Base-by-base conservation (phyloP, 305 asterid genomes). In the Solanum aculeatissimum region DNA sequence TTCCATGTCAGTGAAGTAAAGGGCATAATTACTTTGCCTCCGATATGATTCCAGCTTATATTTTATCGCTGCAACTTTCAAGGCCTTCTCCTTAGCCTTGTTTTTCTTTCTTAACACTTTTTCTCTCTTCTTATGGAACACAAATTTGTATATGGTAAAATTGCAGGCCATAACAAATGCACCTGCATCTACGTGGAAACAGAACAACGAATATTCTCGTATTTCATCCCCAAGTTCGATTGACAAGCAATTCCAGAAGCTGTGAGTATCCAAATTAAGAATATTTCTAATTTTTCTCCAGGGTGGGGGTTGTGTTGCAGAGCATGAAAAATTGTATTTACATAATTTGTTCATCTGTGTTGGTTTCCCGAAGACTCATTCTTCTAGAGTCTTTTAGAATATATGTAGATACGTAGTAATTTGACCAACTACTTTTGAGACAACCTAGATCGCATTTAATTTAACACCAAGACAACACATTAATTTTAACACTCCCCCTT, bases 181-280 rank as follows among this genome's bases (percentile, higher is more conserved):
- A 51, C 79, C 91, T 85, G 84, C 91, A 69, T 82, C 91, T 87
- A 90, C 97, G 25, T 40, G 85, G 92, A 93, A 91, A 87, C 94
- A 90, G 89, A 90, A 78, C 62, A 88, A 86, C 51, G 89, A 86
- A 42, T 77, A 80, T 83, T 85, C 91, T 88, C 91, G 72, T 89
- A 86, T 88, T 90, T 86, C 89, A 62, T 84, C 96, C 72, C 81
- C 91, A 47, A 88, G 89, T 89, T 86, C 94, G 55, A 27, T 91
- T 53, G 95, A 92, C 74, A 75, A 90, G 66, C 96, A 91, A 87
- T 92, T 95, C 88, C 98, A 96, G 86, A 96, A 92, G 90, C 89
- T 93, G 98, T 95, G 87, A 93, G 98, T 87, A 85, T 45, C 60
- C 15, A 47, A 23, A 74, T 45, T 47, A 74, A 74, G 60, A 23